Evolutionary conservation across 2,329 filamentous ascomycete genomes (phyloP).

Genomic region (Colletotrichum sp.): DNA sequence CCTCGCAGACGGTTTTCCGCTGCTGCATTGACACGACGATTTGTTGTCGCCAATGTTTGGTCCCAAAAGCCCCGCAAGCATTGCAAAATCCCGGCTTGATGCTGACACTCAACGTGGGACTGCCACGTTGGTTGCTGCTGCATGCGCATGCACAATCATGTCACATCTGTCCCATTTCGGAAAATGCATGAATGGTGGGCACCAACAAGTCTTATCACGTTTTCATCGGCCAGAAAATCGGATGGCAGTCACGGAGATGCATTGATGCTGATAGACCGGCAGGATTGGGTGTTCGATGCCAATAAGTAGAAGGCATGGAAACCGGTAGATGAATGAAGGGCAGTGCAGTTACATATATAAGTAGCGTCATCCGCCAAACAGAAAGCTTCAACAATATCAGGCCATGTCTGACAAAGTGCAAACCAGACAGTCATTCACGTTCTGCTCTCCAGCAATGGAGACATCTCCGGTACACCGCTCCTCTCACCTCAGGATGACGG

Average conservation of each 20-base stretch:
- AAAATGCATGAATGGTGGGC: not conserved
- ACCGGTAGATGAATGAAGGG: not conserved
- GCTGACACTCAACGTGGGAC: not conserved
- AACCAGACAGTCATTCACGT: not conserved
- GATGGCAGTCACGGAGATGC: not conserved
- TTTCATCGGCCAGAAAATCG: not conserved
- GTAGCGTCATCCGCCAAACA: not conserved
- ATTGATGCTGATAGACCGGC: not conserved
- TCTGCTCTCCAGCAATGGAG: not conserved
- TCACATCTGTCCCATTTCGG: not conserved
- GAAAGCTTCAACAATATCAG: not conserved
- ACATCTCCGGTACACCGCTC: not conserved
- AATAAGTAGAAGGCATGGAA: not conserved
- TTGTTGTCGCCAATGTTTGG: not conserved
- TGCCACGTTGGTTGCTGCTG: not conserved
- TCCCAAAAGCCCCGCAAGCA: not conserved
- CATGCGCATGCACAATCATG: not conserved
- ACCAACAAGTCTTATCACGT: not conserved
- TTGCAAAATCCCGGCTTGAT: not conserved
- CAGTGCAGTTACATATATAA: not conserved
- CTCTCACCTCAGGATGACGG: not conserved
- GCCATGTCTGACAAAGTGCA: not conserved
- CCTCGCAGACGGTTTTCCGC: not conserved
- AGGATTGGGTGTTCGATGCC: not conserved
- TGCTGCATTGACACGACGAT: not conserved